Evolutionary conservation across 129 eudicot genomes (phyloP), one percentile per base, ranked within the genome.

Genomic region (Flaveria ramosissima): DNA sequence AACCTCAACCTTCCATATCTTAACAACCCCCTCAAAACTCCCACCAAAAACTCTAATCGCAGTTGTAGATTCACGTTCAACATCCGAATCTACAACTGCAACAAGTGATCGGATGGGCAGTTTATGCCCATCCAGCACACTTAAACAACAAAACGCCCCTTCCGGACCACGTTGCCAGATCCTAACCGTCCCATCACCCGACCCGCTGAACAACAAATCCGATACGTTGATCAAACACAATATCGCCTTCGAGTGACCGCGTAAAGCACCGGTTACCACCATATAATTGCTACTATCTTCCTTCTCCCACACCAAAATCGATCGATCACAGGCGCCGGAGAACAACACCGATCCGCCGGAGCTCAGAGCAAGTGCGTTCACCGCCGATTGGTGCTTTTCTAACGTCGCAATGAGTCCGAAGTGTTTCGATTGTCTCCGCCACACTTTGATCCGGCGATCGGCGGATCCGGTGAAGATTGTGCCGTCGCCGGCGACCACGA

Each of bases 271-370:
- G 5, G 85, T 84, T 7, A 90, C 92, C 73, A 78, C 86, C 98
- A 90, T 90, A 57, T 93, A 72, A 46, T 83, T 82, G 0, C 91
- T 96, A 61, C 96, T 90, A 63, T 90, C 95, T 63, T 90, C 98
- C 61, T 89, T 87, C 64, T 88, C 98, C 98, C 98, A 93, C 46
- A 93, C 98, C 83, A 93, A 62, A 14, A 93, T 93, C 45, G 98
- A 93, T 12, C 98, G 84, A 79, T 93, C 98, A 76, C 92, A 88
- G n/a, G 98, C 84, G 12, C 96, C 98, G 47, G 98, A 93, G 80
- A 90, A 93, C 64, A 93, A 21, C 62, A 93, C 83, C 78, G 89
- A 79, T 48, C 92, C 98, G 78, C 39, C 86, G 9, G 6, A 41
- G 68, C 69, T 86, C 70, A 93, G 60, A 6, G 96, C 90, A 45